These are phyloP conservation scores for Amesomyces nigricolor DNA, from an alignment of 2,329 filamentous ascomycete genomes.

Conservation along the genomic window DNA sequence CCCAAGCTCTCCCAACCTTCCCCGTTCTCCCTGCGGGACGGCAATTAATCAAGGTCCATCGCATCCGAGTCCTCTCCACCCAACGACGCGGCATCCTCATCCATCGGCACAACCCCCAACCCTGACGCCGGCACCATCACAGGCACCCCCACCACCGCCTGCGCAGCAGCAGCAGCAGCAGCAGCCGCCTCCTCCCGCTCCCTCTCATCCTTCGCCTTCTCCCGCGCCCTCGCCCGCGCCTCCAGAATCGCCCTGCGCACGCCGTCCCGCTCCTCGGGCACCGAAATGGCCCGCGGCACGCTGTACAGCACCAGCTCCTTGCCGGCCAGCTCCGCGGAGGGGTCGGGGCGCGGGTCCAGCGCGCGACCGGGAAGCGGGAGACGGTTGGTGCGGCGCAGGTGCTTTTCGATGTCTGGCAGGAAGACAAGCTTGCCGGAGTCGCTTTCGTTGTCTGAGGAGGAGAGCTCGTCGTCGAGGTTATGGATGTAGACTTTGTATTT, in stretches of 20 bases:
- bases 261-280: constrained; percentile 68
- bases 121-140: background rate
- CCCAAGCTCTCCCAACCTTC: background rate
- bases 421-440: constrained; percentile 59
- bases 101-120: constrained; percentile 7
- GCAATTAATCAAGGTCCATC: constrained; percentile 23
- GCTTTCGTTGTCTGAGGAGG: constrained; percentile 40
- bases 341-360: constrained; percentile 52
- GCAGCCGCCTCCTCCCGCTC: constrained; percentile 5
- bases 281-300: constrained; percentile 68
- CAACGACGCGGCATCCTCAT: background rate
- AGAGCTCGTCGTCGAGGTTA: constrained; percentile 82
- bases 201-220: constrained; percentile 45
- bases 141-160: background rate
- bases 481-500: constrained; percentile 87
- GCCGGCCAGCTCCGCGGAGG: constrained; percentile 46
- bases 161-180: constrained; percentile 6
- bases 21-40: background rate
- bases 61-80: constrained; percentile 23
- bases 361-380: constrained; percentile 63
- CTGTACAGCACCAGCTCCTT: constrained; percentile 80
- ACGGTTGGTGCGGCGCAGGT: constrained; percentile 61
- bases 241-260: constrained; percentile 82
- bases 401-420: constrained; percentile 78
- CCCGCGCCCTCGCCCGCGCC: constrained; percentile 61